Base-by-base conservation (phyloP, 139 green algal genomes). In the Nannochloris sp. region DNA sequence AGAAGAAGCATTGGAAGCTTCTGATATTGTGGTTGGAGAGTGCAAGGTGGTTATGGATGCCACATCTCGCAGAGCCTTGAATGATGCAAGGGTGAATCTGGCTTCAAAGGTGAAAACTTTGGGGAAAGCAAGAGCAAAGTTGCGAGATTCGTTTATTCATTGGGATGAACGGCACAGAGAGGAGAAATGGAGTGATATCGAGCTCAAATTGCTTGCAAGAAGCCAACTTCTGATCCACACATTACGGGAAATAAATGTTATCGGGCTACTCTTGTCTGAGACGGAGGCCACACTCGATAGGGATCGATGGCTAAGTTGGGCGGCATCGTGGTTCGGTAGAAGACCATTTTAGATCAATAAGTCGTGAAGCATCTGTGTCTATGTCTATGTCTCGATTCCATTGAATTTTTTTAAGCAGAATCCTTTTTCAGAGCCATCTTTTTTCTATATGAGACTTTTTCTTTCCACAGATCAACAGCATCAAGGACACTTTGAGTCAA, bases 401-500 rank as follows among this genome's bases (percentile, higher is more conserved):
- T 40, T 40, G 6, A 40, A 40, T 40, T 40, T 40, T 40, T 40
- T 6, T 53, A 6, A 53, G 46, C 46, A 53, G 46, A 23, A 53
- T 53, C 12, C 16, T 20, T 20, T 53, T 53, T 53, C 46, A 6
- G 33, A 40, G 33, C 33, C 33, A 28, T 53, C 33, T 59, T 11
- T 33, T 28, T 29, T 59, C 50, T 28, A 20, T 17, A 30, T 29
- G 50, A 17, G 12, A 49, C 25, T 25, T 64, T 64, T 31, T n/a
- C 58, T 51, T 64, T 25, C 60, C 60, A 66, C 6, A 56, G 5
- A n/a, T 13, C 46, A 10, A 66, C 60, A 13, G 60, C 60, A 26
- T 51, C 25, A 16, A 66, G n/a, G 4, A 66, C 60, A 25, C 5
- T 6, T 6, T 30, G 13, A 4, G 33, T 66, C 13, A 55, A 20